Base-by-base conservation (phyloP, 139 green algal species). In the Volvox africanus region DNA sequence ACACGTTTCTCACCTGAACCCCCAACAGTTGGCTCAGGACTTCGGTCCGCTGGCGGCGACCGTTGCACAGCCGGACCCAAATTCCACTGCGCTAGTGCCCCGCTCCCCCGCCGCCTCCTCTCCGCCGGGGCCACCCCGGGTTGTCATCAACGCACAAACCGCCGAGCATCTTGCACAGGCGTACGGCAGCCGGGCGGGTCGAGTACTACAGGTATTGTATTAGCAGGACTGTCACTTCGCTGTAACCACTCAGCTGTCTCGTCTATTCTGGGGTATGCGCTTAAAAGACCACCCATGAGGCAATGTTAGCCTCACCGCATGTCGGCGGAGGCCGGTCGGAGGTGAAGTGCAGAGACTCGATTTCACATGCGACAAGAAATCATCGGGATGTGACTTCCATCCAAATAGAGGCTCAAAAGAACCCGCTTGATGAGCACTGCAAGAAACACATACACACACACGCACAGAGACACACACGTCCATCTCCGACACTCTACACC, bases 111-210 rank as follows among this genome's bases (percentile, higher is more conserved):
- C 55, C n/a, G 55, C 80, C 55, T 73, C 44, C 28, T 13, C 50
- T 12, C 28, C 76, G 16, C 76, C 61, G 32, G 65, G 61, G 19
- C 32, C 61, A 24, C 21, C 28, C 35, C 36, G 75, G 84, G 87
- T 87, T 95, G 81, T 61, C 28, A 94, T 95, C 76, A 97, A 97
- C 61, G 93, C 94, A 2, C 62, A 82, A 1, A 94, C 97, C 1
- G 95, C 95, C 18, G 92, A 95, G 81, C 96, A 98, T 87, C 93
- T 98, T 13, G 94, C 95, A n/a, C 61, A 88, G 94, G 87, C 96
- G 18, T 99, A 99, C 85, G 98, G 98, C 36, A 97, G 98, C 93
- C 93, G 96, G 13, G 97, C 98, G 9, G 21, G 44, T 0, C 44
- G 89, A 5, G 94, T 98, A 68, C 76, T 98, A 65, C 97, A 96